Evolutionary conservation across 805 yeast species (phyloP).

Genomic region (Tetrapisispora iriomotensis): DNA sequence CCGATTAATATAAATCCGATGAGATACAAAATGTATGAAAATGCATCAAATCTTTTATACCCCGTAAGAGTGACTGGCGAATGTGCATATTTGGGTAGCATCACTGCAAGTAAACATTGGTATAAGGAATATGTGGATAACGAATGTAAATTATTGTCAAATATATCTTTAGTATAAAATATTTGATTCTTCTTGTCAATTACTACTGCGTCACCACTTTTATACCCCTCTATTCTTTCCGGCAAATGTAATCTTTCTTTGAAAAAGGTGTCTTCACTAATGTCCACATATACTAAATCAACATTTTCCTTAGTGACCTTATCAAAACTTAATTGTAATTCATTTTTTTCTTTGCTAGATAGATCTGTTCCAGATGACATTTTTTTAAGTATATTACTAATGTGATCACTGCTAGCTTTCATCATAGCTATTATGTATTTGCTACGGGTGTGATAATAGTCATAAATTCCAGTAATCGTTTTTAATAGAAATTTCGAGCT

Average conservation of each 20-base stretch:
- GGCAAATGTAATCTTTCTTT: background rate
- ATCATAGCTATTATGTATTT: background rate
- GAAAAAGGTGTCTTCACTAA: background rate
- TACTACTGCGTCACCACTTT: conserved; percentile 48
- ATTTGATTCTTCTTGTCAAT: conserved; percentile 33
- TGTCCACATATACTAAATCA: background rate
- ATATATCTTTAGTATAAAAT: conserved; percentile 27
- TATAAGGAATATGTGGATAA: background rate
- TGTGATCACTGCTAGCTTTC: too few species aligned
- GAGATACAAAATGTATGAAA: background rate
- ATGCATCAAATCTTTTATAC: too few species aligned
- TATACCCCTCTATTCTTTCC: conserved; percentile 11
- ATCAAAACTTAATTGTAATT: background rate
- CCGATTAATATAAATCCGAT: background rate
- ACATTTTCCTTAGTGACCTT: background rate
- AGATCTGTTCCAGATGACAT: background rate
- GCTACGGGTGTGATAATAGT: background rate
- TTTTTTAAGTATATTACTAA: background rate
- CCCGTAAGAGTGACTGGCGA: background rate
- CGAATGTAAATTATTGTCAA: conserved; percentile 29
- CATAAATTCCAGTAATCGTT: background rate
- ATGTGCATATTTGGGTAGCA: background rate
- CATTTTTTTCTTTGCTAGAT: background rate
- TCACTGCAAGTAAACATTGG: conserved; percentile 1
- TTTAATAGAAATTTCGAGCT: background rate